A percentile compares a stretch with the other conserved stretches of the same genome.
Conservation (phyloP, 2,329 filamentous ascomycete genomes). For the Pseudogymnoascus sp. region DNA sequence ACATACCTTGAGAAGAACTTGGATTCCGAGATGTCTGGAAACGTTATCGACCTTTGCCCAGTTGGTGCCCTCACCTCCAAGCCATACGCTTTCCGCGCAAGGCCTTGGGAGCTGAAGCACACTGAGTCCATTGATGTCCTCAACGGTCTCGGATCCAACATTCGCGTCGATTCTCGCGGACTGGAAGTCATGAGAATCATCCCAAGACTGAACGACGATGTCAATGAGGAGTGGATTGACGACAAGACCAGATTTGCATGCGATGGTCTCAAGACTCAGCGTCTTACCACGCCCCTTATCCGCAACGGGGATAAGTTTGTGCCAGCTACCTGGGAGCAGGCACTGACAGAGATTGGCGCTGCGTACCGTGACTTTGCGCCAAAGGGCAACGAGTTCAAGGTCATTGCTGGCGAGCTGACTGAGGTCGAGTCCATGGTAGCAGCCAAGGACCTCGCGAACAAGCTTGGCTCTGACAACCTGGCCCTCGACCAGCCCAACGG, state of each 20-base stretch:
- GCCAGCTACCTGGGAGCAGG: constrained; percentile 92
- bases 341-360: constrained; percentile 74
- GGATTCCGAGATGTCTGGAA: constrained; percentile 89
- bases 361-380: constrained; percentile 74
- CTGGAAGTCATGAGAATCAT: constrained; percentile 93
- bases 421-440: constrained; percentile 92
- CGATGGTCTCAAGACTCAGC: constrained; percentile 92
- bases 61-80: constrained; percentile 95
- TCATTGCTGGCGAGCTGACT: constrained; percentile 79
- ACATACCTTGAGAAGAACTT: constrained; percentile 94
- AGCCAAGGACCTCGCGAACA: constrained; percentile 95
- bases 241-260: constrained; percentile 96
- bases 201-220: constrained; percentile 89
- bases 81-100: constrained; percentile 92
- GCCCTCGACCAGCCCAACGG: constrained; percentile 85
- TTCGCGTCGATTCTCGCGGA: constrained; percentile 86
- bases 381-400: constrained; percentile 92
- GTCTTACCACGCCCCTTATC: constrained; percentile 85
- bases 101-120: constrained; percentile 95
- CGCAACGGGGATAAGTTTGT: constrained; percentile 85
- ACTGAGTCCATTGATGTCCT: constrained; percentile 93
- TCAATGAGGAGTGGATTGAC: constrained; percentile 99
- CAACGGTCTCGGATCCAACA: constrained; percentile 87
- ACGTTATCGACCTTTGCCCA: constrained; percentile 96
- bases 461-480: constrained; percentile 90